Evolutionary conservation across 2,329 filamentous ascomycete genomes (phyloP).

Genomic region (Diaporthe helianthi): DNA sequence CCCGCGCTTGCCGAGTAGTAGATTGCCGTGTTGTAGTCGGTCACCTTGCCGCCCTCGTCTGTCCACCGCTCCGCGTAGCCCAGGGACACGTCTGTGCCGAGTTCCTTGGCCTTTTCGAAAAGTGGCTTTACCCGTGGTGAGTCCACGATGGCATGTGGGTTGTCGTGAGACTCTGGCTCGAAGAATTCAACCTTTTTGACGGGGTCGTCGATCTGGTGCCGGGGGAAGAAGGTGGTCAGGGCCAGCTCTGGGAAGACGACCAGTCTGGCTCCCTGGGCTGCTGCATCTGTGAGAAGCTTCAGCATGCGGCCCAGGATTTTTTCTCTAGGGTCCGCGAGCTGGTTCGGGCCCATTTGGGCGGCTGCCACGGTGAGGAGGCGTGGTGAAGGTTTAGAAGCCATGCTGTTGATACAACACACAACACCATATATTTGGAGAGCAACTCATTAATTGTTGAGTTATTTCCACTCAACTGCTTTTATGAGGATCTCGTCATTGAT

Average conservation of each 20-base stretch:
- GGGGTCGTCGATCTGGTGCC: slow-evolving; percentile 54
- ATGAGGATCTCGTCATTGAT: not conserved
- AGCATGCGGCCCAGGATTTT: slow-evolving; percentile 57
- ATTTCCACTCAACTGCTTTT: not conserved
- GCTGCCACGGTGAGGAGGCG: slow-evolving; percentile 51
- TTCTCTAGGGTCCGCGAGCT: slow-evolving; percentile 48
- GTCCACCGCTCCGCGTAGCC: slow-evolving; percentile 59
- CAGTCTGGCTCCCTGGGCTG: slow-evolving; percentile 52
- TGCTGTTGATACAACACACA: not conserved
- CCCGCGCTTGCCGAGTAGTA: slow-evolving; percentile 55
- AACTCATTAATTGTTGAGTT: not conserved
- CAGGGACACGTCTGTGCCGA: slow-evolving; percentile 57
- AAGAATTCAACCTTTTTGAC: slow-evolving; percentile 57
- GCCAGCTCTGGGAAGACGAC: slow-evolving; percentile 62
- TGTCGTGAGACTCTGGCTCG: slow-evolving; percentile 51
- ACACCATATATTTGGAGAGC: not conserved
- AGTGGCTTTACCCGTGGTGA: slow-evolving; percentile 54
- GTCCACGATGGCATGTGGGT: slow-evolving; percentile 44
- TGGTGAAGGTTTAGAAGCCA: slow-evolving; percentile 18
- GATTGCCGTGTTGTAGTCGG: slow-evolving; percentile 61
- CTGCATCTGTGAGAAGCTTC: slow-evolving; percentile 54
- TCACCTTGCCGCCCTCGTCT: slow-evolving; percentile 46
- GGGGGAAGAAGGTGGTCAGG: slow-evolving; percentile 64
- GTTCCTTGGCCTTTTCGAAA: slow-evolving; percentile 54
- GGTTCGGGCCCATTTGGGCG: slow-evolving; percentile 59